These are phyloP conservation scores for Globisporangium sylvaticum DNA, from an alignment of 352 stramenopile species.

Conservation along the genomic window DNA sequence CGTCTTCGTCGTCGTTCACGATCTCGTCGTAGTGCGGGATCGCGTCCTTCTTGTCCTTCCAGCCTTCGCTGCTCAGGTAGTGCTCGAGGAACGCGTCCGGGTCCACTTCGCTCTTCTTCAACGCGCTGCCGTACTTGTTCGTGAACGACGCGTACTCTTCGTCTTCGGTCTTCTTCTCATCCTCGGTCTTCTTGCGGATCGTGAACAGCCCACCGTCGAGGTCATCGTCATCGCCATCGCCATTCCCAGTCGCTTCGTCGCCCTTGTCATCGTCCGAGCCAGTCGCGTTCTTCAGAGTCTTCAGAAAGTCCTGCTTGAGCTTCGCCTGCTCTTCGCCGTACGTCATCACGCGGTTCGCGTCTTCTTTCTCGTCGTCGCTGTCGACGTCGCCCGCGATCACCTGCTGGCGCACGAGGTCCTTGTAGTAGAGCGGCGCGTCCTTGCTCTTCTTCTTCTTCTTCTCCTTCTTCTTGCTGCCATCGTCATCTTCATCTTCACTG, in stretches of 20 bases:
- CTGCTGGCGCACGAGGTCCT: slow-evolving; percentile 95
- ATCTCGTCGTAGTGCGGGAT: slow-evolving; percentile 82
- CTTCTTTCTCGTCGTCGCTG: slow-evolving; percentile 69
- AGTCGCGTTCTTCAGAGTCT: slow-evolving; percentile 31
- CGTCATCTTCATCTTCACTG: slow-evolving; percentile 21
- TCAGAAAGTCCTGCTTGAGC: slow-evolving; percentile 67
- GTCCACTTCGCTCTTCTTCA: slow-evolving; percentile 60
- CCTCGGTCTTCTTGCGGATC: slow-evolving; percentile 59
- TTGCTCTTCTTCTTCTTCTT: slow-evolving; percentile 32
- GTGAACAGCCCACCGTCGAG: slow-evolving; percentile 71
- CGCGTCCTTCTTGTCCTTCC: slow-evolving; percentile 71
- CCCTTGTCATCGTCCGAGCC: slow-evolving; percentile 25
- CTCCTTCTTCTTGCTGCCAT: slow-evolving; percentile 16
- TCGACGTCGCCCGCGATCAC: slow-evolving; percentile 84
- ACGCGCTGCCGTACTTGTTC: slow-evolving; percentile 58
- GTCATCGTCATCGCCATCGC: slow-evolving; percentile 47
- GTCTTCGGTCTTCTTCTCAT: slow-evolving; percentile 62
- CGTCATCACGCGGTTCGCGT: slow-evolving; percentile 44
- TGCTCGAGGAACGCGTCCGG: slow-evolving; percentile 76
- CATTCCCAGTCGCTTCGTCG: slow-evolving; percentile 13
- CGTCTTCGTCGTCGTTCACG: slow-evolving; percentile 87
- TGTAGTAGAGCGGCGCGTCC: slow-evolving; percentile 80
- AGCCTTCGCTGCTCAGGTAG: slow-evolving; percentile 75
- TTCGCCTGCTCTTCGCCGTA: slow-evolving; percentile 69
- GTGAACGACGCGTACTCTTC: slow-evolving; percentile 60